A percentile compares a stretch with the other conserved stretches of the same genome.
These are phyloP conservation scores for Rubia balearica DNA, from an alignment of 305 asterid genomes.

Conservation along the genomic window DNA sequence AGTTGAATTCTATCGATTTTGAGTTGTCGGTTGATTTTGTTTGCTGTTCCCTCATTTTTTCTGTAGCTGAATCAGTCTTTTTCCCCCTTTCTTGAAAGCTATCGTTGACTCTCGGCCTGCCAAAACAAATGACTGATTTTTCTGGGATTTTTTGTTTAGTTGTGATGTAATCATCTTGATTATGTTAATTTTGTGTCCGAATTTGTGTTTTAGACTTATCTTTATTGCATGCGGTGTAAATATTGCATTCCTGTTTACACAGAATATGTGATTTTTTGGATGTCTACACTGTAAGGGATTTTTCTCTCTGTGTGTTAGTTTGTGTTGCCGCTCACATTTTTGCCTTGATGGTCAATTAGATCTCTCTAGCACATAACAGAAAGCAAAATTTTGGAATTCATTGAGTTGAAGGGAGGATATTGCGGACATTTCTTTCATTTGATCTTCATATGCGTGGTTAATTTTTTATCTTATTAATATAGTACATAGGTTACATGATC, in stretches of 20 bases:
- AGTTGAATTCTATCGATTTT: background rate
- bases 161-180: background rate
- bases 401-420: background rate
- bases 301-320: background rate
- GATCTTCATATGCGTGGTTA: background rate
- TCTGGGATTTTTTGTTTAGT: constrained; percentile 8
- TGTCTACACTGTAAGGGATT: background rate
- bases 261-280: background rate
- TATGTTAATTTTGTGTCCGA: background rate
- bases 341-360: background rate
- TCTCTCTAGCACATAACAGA: background rate
- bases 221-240: constrained; percentile 1
- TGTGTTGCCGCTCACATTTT: background rate
- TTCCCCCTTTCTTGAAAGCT: background rate
- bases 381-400: background rate
- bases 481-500: background rate
- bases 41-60: background rate
- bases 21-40: background rate
- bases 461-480: background rate
- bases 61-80: background rate
- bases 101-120: background rate
- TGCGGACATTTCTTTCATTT: background rate
- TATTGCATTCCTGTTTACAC: constrained; percentile 9
- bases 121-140: background rate
- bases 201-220: background rate